Conservation (phyloP, 2,329 filamentous ascomycete species). For the Corinectria fuckeliana region DNA sequence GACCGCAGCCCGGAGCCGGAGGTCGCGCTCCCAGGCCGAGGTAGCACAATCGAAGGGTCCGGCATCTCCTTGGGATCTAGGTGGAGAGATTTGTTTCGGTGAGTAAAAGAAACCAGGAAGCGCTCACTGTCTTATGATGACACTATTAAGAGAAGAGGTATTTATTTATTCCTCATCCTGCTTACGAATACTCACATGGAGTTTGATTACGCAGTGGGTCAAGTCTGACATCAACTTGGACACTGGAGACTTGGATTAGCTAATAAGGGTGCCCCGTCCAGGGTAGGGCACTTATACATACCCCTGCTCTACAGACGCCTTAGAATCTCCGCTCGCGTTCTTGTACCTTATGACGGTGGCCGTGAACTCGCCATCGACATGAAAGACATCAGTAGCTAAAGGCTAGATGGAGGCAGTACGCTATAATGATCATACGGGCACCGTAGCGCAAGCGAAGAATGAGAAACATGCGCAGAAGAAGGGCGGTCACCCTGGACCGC, state of each 20-base stretch:
- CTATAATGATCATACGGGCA: too few relatives aligned
- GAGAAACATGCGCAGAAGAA: too few relatives aligned
- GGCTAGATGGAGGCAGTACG: too few relatives aligned
- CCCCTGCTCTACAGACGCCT: too few relatives aligned
- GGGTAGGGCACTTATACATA: neutral
- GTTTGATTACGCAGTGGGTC: neutral
- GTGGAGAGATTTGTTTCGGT: neutral
- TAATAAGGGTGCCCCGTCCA: too few relatives aligned
- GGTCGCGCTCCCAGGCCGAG: neutral
- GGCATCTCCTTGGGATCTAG: neutral
- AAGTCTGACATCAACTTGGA: neutral
- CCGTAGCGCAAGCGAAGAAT: too few relatives aligned
- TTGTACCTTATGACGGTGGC: too few relatives aligned
- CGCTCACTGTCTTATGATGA: neutral
- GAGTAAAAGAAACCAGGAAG: neutral
- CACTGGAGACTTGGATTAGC: neutral
- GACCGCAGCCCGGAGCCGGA: slow-evolving; percentile 6
- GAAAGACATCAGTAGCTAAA: too few relatives aligned
- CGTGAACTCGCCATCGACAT: too few relatives aligned
- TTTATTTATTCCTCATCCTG: neutral
- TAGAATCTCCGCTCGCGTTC: too few relatives aligned
- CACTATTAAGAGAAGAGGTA: neutral
- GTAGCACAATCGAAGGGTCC: neutral
- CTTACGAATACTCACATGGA: neutral
- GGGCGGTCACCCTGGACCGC: too few relatives aligned